These are phyloP conservation scores for Mentha longifolia DNA, from an alignment of 257 asterid genomes.

Conservation along the genomic window DNA sequence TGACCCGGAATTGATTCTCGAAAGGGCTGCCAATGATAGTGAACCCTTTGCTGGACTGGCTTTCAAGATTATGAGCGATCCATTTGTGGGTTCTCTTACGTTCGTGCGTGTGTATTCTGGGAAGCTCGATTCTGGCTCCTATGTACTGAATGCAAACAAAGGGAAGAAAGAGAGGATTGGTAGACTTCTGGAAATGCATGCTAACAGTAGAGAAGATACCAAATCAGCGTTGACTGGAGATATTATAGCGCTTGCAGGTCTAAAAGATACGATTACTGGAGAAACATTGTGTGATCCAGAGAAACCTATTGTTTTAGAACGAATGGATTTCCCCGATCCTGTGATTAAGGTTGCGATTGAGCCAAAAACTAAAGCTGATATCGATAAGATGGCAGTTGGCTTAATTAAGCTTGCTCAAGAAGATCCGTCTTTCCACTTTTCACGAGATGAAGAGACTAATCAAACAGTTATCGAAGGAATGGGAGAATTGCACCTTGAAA, in stretches of 20 bases:
- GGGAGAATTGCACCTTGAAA: slow-evolving; percentile 98
- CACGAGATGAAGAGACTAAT: slow-evolving; percentile 90
- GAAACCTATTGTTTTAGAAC: slow-evolving; percentile 79
- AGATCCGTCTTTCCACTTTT: slow-evolving; percentile 97
- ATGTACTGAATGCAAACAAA: slow-evolving; percentile 83
- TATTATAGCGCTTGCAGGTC: slow-evolving; percentile 94
- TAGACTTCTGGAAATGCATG: slow-evolving; percentile 95
- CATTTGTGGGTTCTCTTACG: slow-evolving; percentile 94
- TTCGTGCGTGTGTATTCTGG: slow-evolving; percentile 86
- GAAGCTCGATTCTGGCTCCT: slow-evolving; percentile 86
- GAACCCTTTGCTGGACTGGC: slow-evolving; percentile 95
- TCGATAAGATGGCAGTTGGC: slow-evolving; percentile 93
- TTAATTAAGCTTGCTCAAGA: slow-evolving; percentile 94
- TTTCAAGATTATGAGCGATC: slow-evolving; percentile 92
- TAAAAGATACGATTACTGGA: slow-evolving; percentile 92
- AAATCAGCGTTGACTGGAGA: slow-evolving; percentile 86
- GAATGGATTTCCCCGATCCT: slow-evolving; percentile 99
- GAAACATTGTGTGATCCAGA: slow-evolving; percentile 90
- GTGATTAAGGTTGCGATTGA: slow-evolving; percentile 98
- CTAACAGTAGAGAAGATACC: slow-evolving; percentile 92
- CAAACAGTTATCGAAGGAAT: slow-evolving; percentile 98
- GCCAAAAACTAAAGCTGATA: slow-evolving; percentile 95
- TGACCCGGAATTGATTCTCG: slow-evolving; percentile 65
- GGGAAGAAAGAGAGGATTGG: slow-evolving; percentile 96
- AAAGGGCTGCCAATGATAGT: slow-evolving; percentile 58